Evolutionary conservation across 2,329 filamentous ascomycete genomes (phyloP), one percentile per base, ranked within the genome.

Genomic region (Ceratocystis destructans): DNA sequence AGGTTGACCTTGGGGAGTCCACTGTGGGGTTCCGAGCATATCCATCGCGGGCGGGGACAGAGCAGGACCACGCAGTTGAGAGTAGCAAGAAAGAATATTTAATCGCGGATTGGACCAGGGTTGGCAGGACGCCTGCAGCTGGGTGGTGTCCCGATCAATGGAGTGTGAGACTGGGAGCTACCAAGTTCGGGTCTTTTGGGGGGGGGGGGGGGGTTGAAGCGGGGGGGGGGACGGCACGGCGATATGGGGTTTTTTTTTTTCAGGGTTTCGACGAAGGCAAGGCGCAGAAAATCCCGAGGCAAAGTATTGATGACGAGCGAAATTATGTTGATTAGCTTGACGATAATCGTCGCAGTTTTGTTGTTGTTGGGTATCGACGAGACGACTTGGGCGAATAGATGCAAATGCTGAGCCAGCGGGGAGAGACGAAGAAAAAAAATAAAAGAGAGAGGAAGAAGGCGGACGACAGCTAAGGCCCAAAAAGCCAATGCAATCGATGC

Each of bases 1-100:
- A 73, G 84, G 77, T 71, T 83, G 81, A 70, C 84, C 82, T 72
- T 83, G 80, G 62, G 78, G 77, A 70, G 80, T 80, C 84, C 83
- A 86, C 69, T 74, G 67, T 10, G 59, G 44, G 17, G 59, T 62
- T 57, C 55, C 61, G 28, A 68, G 62, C 67, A 68, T 69, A 15
- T 66, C 48, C 67, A 69, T 64, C 46, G 45, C 62, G 28, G 12
- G 20, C 12, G 53, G 8, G 28, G 28, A n/a, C 15, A 33, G 53
- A 7, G 12, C 15, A 25, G 22, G 15, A 33, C 22, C 25, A 17
- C 15, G 28, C 12, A 28, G 17, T 20, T 7, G 37, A 20, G 59
- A n/a, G 15, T 15, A 33, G 25, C 25, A 37, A 22, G 50, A 57
- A 6, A 57, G 28, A 17, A 57, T 7, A 50, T 50, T 8, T 6